These are phyloP conservation scores for Clarireedia paspali DNA, from an alignment of 2,329 filamentous ascomycete species.

Conservation along the genomic window DNA sequence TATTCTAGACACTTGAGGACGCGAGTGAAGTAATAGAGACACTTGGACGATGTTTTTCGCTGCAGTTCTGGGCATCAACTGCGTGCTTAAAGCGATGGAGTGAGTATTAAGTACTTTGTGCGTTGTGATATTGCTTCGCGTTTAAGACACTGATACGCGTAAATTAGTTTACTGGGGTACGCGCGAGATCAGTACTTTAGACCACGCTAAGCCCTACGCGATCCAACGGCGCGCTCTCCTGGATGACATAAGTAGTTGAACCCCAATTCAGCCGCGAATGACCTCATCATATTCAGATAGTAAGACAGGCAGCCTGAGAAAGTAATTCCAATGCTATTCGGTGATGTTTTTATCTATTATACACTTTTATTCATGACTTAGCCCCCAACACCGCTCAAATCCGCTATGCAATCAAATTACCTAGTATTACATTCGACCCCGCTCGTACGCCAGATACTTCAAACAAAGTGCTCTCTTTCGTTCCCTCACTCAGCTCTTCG, in stretches of 20 bases:
- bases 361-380: too few species aligned
- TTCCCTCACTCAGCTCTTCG: constrained; percentile 15
- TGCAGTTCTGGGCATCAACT: not conserved
- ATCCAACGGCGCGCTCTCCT: not conserved
- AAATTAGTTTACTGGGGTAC: constrained; percentile 5
- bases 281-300: too few species aligned
- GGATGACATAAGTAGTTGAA: too few species aligned
- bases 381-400: constrained; percentile 12
- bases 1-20: not conserved
- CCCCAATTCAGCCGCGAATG: too few species aligned
- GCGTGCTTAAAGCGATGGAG: not conserved
- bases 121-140: not conserved
- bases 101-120: not conserved
- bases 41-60: constrained; percentile 10
- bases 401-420: constrained; percentile 20
- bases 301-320: too few species aligned
- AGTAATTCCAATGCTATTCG: not conserved
- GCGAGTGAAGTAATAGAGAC: constrained; percentile 15
- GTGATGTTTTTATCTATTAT: constrained; percentile 1
- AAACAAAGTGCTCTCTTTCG: not conserved
- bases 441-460: not conserved
- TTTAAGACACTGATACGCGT: not conserved
- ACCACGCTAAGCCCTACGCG: not conserved
- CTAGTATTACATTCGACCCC: constrained; percentile 4
- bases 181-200: constrained; percentile 3